Evolutionary conservation across 2,329 filamentous ascomycete genomes (phyloP).

Genomic region (Ploettnerulaceae sp.): DNA sequence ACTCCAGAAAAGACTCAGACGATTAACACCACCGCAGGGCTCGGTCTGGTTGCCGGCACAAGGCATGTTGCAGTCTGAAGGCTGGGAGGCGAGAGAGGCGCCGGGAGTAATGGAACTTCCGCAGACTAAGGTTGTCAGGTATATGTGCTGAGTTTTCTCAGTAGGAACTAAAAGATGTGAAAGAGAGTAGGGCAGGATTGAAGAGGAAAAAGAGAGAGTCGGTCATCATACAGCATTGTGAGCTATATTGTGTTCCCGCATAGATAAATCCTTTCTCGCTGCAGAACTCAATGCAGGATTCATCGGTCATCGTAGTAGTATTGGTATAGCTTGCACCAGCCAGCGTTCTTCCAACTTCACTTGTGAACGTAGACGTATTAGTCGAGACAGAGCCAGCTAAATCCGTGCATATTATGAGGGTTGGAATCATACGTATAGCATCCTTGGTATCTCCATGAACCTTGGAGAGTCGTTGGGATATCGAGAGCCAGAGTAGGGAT

Average conservation of each 20-base stretch:
- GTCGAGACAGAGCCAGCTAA: not conserved
- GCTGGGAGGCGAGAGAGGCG: constrained; percentile 8
- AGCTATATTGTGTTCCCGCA: constrained; percentile 27
- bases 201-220: not conserved
- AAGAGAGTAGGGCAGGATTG: not conserved
- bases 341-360: constrained; percentile 22
- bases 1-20: constrained; percentile 27
- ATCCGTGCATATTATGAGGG: not conserved
- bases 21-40: constrained; percentile 26
- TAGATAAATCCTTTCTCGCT: constrained; percentile 20
- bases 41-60: constrained; percentile 29
- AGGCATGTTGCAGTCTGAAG: constrained; percentile 27
- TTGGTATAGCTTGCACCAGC: constrained; percentile 15
- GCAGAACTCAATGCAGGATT: constrained; percentile 26
- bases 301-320: constrained; percentile 21
- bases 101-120: constrained; percentile 17
- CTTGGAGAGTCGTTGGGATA: constrained; percentile 17
- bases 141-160: not conserved
- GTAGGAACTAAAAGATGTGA: not conserved
- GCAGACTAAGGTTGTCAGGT: constrained; percentile 18
- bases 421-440: constrained; percentile 18
- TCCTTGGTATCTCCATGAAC: constrained; percentile 27
- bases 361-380: constrained; percentile 3
- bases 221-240: constrained; percentile 28
- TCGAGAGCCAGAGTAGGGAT: not conserved